Evolutionary conservation across 2,329 filamentous ascomycete species (phyloP), one percentile per base, ranked within the genome.

Genomic region (Arthrinium phaeospermum): DNA sequence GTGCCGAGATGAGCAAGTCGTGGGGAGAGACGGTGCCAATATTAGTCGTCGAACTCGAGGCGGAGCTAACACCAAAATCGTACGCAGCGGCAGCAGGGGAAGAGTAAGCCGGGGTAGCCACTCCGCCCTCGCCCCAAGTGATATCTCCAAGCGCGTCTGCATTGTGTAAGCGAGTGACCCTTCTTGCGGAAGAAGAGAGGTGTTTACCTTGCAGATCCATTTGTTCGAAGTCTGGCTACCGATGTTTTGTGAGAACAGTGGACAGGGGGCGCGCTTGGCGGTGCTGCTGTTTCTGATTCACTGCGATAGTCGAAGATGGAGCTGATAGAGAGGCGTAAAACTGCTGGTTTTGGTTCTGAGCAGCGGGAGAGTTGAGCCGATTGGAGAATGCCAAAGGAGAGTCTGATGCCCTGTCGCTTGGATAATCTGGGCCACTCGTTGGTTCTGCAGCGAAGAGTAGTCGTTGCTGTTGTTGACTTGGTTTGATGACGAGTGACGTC

Each of bases 1-100:
- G 95, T 49, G 94, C 91, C 74, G 94, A 97, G 79, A 91, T 90
- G 76, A 92, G 84, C 75, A 97, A 86, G 79, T 98, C 94, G 82
- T 93, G 92, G 27, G 95, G 95, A 74, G 95, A 98, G 74, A 98
- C 89, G 57, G 95, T 98, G 77, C 88, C 89, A 79, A 90, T 79
- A 80, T 90, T 88, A 79, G 85, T 86, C 44, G 83, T 82, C 70
- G 87, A 85, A 81, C 86, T 87, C 64, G 86, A 84, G 51, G 83
- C 83, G 76, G 79, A 80, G 75, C 83, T 85, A 73, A 82, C 81
- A 72, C 78, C 82, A 76, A 87, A 80, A 77, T 91, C 89, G 81
- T 89, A 89, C 69, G 84, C 83, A 67, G 84, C 81, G 68, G 88
- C 80, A 71, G 85, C 86, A 44, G 89, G 88, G 72, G 88, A 90